Base-by-base conservation (phyloP, 805 yeast species). In the Wickerhamomyces chaumierensis region DNA sequence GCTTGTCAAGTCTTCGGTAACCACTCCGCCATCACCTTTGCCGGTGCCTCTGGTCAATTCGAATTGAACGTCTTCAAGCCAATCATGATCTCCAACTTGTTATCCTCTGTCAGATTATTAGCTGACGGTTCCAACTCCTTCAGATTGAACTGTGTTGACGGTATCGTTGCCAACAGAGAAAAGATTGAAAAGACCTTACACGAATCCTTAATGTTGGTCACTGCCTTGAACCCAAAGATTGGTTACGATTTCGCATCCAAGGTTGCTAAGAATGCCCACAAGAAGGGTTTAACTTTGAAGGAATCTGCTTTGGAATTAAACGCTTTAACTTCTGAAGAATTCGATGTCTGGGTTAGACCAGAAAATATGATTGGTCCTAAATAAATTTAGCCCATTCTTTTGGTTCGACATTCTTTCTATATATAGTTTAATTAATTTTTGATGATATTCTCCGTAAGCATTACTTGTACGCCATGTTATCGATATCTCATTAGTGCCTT, bases 1-100 rank as follows among this genome's bases (percentile, higher is more conserved):
- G 87, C 95, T 60, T 76, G 92, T 47, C 98, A 92, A 72, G 96
- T 92, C 20, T 86, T 92, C 60, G 98, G 98, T 62, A 92, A 92
- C 78, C 80, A 92, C 66, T 66, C 95, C 34, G 77, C 96, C 47
- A 84, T 92, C 66, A 88, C 97, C 28, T 86, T 85, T 60, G 94
- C 96, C 34, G 98, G 98, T 58, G 96, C 98, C 31, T 84, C 95
- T 31, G 98, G 98, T 53, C 98, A 92, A 70, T 92, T 92, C 54
- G 98, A 92, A 72, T 78, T 92, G 63, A 92, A 92, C 64, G 98
- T 88, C 34, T 92, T 86, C 81, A 92, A 92, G 74, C 98, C 98
- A 37, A 86, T 92, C 38, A 66, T 92, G 84, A 86, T 85, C 57
- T 72, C 88, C 44, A 92, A 90, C 77, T 72, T 92, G 63, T 73